Base-by-base conservation (phyloP, 2,329 filamentous ascomycete genomes). In the Aspergillaceae sp. region DNA sequence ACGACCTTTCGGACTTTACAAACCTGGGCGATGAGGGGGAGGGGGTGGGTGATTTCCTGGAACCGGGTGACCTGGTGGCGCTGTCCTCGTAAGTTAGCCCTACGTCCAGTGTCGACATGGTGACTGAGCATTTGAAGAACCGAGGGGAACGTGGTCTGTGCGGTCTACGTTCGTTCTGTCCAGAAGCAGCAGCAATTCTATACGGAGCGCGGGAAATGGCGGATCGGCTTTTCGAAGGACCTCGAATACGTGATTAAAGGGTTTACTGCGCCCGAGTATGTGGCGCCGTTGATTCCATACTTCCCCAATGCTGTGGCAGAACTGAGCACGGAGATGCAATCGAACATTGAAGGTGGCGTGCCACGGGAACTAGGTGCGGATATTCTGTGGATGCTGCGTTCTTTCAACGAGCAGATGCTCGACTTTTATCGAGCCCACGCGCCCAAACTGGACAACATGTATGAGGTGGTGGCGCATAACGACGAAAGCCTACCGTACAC, bases 231-330 rank as follows among this genome's bases (percentile, higher is more conserved):
- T 5, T 57, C 68, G 4, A 58, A 54, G 19, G 56, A 63, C 30
- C 59, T 78, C 5, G 68, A 72, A 40, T 79, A 74, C 54, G 66
- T 72, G 7, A 63, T 79, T 7, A 71, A 74, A 41, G 62, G 64
- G 27, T 78, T 76, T 52, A 67, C 75, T 7, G 61, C 72, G 29
- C 64, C 62, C 2, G 60, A 70, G 29, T 51, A 73, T 28, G 51
- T 82, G 3, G 56, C 70, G 8, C 66, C 71, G 2, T 56, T 82
- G 3, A 48, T 75, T 7, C 70, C 74, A 3, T 74, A 75, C 56
- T 64, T 82, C 3, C 79, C 79, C 0, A 56, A 61, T 30, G 36
- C 43, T 1, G 45, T 56, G 9, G 57, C 65, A 4, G 45, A 56
- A 42, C 46, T 60, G 33, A 56, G 56, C 9, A 37, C 48, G 4